These are phyloP conservation scores for Dendrostoma leiphaemia DNA, from an alignment of 2,329 filamentous ascomycete species.

Conservation along the genomic window DNA sequence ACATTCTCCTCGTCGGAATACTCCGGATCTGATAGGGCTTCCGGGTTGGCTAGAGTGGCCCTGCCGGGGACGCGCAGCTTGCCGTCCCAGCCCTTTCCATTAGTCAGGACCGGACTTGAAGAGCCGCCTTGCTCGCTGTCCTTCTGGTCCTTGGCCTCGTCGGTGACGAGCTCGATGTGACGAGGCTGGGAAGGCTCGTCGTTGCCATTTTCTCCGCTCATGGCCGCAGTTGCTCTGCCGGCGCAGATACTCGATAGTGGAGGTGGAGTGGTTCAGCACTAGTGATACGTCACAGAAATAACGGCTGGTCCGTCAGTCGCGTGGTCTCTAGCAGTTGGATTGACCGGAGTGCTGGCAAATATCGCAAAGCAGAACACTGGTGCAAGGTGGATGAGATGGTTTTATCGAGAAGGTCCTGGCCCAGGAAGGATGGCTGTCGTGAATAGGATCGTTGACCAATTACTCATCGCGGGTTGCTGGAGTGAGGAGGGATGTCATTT, in stretches of 20 bases:
- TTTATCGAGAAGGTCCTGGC: too few species aligned
- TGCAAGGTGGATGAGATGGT: too few species aligned
- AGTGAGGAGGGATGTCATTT: too few species aligned
- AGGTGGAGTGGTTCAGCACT: neutral
- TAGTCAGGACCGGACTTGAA: slow-evolving; percentile 47
- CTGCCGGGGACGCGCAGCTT: slow-evolving; percentile 74
- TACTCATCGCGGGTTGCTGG: too few species aligned
- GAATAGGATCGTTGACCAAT: too few species aligned
- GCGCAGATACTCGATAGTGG: neutral
- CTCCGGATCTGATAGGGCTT: slow-evolving; percentile 80
- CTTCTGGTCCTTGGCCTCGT: slow-evolving; percentile 35
- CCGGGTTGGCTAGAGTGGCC: slow-evolving; percentile 70
- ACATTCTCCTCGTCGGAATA: slow-evolving; percentile 73
- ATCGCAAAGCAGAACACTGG: too few species aligned
- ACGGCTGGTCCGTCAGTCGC: too few species aligned
- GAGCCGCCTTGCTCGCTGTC: slow-evolving; percentile 32
- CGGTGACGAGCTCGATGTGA: slow-evolving; percentile 50
- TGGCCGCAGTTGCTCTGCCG: slow-evolving; percentile 25
- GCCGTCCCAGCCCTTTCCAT: slow-evolving; percentile 77
- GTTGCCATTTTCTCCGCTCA: slow-evolving; percentile 39
- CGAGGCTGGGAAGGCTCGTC: slow-evolving; percentile 33
- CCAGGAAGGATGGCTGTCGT: too few species aligned
- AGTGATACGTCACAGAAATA: too few species aligned
- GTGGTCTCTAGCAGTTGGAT: too few species aligned
- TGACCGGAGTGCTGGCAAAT: too few species aligned